phyloP scores from a whole-genome alignment of 2,329 filamentous ascomycete species.

The Diaporthe batatas region DNA sequence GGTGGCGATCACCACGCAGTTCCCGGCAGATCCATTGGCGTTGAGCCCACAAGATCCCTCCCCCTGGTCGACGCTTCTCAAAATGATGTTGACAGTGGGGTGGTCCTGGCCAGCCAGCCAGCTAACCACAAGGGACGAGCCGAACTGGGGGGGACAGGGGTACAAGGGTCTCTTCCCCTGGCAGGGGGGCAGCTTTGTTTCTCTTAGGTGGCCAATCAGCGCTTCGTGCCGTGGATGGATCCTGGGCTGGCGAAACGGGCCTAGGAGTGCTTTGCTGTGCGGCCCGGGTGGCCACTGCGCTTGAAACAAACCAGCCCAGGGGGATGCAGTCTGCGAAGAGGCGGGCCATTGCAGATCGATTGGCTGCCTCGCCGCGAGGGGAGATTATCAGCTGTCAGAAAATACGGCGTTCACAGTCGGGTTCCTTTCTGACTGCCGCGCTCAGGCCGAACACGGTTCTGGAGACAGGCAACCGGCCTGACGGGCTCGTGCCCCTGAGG shows the following conservation, averaged over 20 bases:
- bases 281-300: background rate
- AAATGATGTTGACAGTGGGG: background rate
- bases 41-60: slow-evolving; percentile 1
- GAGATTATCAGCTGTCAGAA: background rate
- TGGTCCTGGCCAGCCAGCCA: no score
- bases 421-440: background rate
- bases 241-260: background rate
- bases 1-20: slow-evolving; percentile 12
- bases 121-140: slow-evolving; percentile 18
- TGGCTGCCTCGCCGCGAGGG: slow-evolving; percentile 14
- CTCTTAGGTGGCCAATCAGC: background rate
- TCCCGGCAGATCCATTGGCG: slow-evolving; percentile 20
- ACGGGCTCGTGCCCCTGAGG: background rate
- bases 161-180: background rate
- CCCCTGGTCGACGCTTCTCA: background rate
- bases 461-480: background rate
- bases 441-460: background rate
- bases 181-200: slow-evolving; percentile 3
- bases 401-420: background rate
- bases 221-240: no score
- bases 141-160: background rate
- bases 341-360: slow-evolving; percentile 4
- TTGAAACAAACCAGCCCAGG: slow-evolving; percentile 20
- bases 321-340: background rate
- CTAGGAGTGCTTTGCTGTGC: background rate